Percentiles rank a stretch among this genome's conserved stretches.
phyloP scores from a whole-genome alignment of 1,139 yeast genomes.

The Lodderomyces metapsilosis region DNA sequence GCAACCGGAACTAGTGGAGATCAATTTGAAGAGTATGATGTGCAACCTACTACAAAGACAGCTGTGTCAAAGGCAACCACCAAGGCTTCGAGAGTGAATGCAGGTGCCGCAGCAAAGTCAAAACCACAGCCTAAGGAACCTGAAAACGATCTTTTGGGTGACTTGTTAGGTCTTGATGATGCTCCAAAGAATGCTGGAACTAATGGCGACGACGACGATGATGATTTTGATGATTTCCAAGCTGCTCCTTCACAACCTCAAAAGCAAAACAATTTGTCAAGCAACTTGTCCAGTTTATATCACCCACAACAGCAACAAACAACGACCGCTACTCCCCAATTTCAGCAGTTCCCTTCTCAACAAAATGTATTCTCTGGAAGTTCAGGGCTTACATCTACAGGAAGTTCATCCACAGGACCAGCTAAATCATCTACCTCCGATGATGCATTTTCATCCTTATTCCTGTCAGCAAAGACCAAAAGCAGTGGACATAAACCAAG shows the following conservation, averaged over 20 bases:
- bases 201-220: slow-evolving; percentile 62
- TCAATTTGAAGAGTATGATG: slow-evolving; percentile 73
- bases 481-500: slow-evolving; percentile 17
- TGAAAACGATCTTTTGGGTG: slow-evolving; percentile 49
- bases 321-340: slow-evolving; percentile 16
- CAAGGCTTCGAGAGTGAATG: slow-evolving; percentile 41
- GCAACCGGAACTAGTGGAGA: slow-evolving; percentile 40
- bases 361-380: slow-evolving; percentile 1
- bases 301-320: slow-evolving; percentile 17
- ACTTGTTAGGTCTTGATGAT: slow-evolving; percentile 54
- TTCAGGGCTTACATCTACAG: slow-evolving; percentile 7
- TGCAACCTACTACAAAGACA: slow-evolving; percentile 26
- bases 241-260: slow-evolving; percentile 57
- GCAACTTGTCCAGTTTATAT: slow-evolving; percentile 41
- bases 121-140: slow-evolving; percentile 16
- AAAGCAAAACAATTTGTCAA: slow-evolving; percentile 26
- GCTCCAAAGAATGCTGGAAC: slow-evolving; percentile 14
- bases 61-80: slow-evolving; percentile 39
- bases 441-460: slow-evolving; percentile 83
- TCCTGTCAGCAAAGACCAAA: slow-evolving; percentile 65
- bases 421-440: slow-evolving; percentile 39
- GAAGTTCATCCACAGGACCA: slow-evolving; percentile 21
- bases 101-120: slow-evolving; percentile 20
- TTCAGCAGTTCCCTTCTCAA: slow-evolving; percentile 16
- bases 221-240: slow-evolving; percentile 94